Percentiles rank a stretch among this genome's conserved stretches.
These are phyloP conservation scores for Cucurbita argyrosperma DNA, from an alignment of 306 rosid genomes.

Conservation along the genomic window DNA sequence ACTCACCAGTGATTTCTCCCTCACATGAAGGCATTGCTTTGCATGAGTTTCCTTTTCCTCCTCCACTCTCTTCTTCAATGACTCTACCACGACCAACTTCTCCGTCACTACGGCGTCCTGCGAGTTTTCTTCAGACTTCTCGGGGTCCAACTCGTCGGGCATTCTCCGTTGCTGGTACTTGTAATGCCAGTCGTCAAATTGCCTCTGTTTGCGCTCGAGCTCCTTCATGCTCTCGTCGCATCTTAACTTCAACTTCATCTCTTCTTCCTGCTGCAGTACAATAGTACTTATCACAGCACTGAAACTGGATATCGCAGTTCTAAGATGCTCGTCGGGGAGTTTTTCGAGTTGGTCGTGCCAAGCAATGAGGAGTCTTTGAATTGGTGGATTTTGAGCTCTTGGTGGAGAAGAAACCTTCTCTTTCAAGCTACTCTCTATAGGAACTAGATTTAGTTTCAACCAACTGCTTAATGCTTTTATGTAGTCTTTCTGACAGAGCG, in stretches of 20 bases:
- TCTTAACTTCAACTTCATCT: slow-evolving; percentile 41
- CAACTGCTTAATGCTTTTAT: slow-evolving; percentile 45
- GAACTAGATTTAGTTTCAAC: slow-evolving; percentile 71
- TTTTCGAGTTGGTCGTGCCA: slow-evolving; percentile 72
- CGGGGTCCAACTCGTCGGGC: slow-evolving; percentile 40
- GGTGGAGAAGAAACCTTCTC: slow-evolving; percentile 96
- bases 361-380: slow-evolving; percentile 44
- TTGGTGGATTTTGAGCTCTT: slow-evolving; percentile 51
- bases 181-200: slow-evolving; percentile 67
- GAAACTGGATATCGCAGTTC: slow-evolving; percentile 49
- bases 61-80: slow-evolving; percentile 49
- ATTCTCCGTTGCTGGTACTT: slow-evolving; percentile 44
- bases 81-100: slow-evolving; percentile 40
- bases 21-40: slow-evolving; percentile 56
- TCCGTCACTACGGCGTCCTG: slow-evolving; percentile 28
- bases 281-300: slow-evolving; percentile 50
- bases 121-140: slow-evolving; percentile 22
- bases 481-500: slow-evolving; percentile 51
- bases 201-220: slow-evolving; percentile 44
- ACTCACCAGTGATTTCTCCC: slow-evolving; percentile 63
- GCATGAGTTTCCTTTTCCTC: slow-evolving; percentile 41
- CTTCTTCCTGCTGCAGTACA: slow-evolving; percentile 46
- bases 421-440: slow-evolving; percentile 73
- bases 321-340: slow-evolving; percentile 67
- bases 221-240: slow-evolving; percentile 69